These are phyloP conservation scores for Fraxinus anomala DNA, from an alignment of 257 asterid genomes.

Conservation along the genomic window DNA sequence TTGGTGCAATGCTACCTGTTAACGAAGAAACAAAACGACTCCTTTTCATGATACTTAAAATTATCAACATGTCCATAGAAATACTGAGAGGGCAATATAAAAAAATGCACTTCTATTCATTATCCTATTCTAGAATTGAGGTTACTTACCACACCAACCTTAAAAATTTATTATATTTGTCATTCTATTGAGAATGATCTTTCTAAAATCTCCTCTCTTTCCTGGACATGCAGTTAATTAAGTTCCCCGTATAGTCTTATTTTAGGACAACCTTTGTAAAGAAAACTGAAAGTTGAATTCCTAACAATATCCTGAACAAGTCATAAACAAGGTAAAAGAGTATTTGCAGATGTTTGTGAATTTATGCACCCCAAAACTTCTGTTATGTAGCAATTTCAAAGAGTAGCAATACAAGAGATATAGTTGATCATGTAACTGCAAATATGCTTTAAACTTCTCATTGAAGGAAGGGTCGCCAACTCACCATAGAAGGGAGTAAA, in stretches of 20 bases:
- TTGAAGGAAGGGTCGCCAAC: neutral
- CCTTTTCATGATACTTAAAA: constrained; percentile 18
- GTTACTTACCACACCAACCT: no score
- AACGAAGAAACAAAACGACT: constrained; percentile 20
- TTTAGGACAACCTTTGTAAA: no score
- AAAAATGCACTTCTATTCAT: neutral
- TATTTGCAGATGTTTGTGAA: neutral
- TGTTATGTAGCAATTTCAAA: neutral
- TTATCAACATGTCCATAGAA: neutral
- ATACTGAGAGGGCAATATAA: neutral
- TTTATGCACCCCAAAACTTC: neutral
- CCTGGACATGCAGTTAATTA: no score
- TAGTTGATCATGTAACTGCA: no score
- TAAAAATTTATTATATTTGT: no score
- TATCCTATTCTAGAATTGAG: no score
- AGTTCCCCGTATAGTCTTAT: no score
- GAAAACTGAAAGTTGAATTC: neutral
- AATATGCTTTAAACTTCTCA: neutral
- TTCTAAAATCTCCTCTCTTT: no score
- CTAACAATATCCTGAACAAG: neutral
- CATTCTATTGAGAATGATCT: no score
- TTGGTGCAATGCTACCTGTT: constrained; percentile 81
- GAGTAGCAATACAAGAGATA: neutral
- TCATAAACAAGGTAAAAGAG: neutral
- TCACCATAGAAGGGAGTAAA: neutral